These are phyloP conservation scores for Nicotiana obtusifolia DNA, from an alignment of 257 asterid species.

Conservation along the genomic window DNA sequence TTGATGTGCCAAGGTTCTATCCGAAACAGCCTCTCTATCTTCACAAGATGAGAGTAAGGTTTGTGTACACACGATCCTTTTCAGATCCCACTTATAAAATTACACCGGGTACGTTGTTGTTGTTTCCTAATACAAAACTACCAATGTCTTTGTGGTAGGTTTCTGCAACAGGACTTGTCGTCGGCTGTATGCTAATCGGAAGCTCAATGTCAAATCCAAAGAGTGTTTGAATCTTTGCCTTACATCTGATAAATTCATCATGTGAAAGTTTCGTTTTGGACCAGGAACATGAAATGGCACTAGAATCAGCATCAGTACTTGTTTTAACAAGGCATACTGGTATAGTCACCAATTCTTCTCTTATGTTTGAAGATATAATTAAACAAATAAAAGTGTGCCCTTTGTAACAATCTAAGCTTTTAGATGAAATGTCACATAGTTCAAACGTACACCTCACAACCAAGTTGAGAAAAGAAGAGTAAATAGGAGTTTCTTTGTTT, in stretches of 20 bases:
- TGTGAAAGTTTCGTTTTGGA: not conserved
- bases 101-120: no score
- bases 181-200: conserved; percentile 65
- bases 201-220: not conserved
- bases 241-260: no score
- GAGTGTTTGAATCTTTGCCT: no score
- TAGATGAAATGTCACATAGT: not conserved
- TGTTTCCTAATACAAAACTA: not conserved
- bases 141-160: conserved; percentile 33
- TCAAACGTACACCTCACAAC: not conserved
- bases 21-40: no score
- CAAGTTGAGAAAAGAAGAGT: not conserved
- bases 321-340: conserved; percentile 76
- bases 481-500: not conserved
- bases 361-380: no score
- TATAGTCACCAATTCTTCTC: conserved; percentile 12
- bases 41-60: no score
- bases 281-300: not conserved
- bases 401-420: no score
- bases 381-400: no score
- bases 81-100: rapidly evolving
- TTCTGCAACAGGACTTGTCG: conserved; percentile 66
- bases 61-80: no score
- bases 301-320: conserved; percentile 50
- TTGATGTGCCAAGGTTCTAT: no score